A percentile compares a stretch with the other conserved stretches of the same genome.
Evolutionary conservation across 2,329 filamentous ascomycete genomes (phyloP).

Genomic region (Alternaria sp.): DNA sequence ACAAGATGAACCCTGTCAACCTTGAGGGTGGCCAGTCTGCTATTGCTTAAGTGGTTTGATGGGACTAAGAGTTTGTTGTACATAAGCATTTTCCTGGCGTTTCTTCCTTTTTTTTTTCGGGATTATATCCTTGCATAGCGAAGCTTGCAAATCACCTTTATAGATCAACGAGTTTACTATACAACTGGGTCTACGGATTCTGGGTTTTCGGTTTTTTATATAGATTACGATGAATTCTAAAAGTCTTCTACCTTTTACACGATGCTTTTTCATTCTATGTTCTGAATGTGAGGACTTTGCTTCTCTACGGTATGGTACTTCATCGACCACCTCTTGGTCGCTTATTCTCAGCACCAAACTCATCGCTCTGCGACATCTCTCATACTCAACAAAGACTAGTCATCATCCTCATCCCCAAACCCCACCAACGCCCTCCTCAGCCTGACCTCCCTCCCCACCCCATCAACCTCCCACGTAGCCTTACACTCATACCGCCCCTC

Average conservation of each 20-base stretch:
- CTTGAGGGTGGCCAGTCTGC: slow-evolving; percentile 61
- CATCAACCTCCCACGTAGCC: slow-evolving; percentile 20
- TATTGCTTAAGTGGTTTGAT: slow-evolving; percentile 54
- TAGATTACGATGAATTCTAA: slow-evolving; percentile 6
- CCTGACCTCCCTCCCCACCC: slow-evolving; percentile 2
- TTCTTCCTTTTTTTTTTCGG: neutral
- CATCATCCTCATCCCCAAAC: neutral
- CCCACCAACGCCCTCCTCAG: slow-evolving; percentile 11
- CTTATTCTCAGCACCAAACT: neutral
- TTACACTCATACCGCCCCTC: slow-evolving; percentile 13
- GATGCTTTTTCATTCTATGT: slow-evolving; percentile 53
- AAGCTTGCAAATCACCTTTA: neutral
- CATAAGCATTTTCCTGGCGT: slow-evolving; percentile 10
- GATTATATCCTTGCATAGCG: slow-evolving; percentile 15
- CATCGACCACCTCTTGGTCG: neutral
- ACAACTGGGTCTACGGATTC: slow-evolving; percentile 1
- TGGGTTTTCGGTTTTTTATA: neutral
- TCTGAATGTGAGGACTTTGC: neutral
- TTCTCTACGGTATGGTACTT: neutral
- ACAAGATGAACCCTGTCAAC: slow-evolving; percentile 71
- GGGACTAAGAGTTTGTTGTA: neutral
- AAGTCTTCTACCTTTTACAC: slow-evolving; percentile 68
- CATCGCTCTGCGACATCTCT: neutral
- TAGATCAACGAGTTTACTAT: slow-evolving; percentile 9
- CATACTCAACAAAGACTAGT: too few species aligned